Evolutionary conservation across 352 stramenopile species (phyloP).

Genomic region (Plasmopara viticola): DNA sequence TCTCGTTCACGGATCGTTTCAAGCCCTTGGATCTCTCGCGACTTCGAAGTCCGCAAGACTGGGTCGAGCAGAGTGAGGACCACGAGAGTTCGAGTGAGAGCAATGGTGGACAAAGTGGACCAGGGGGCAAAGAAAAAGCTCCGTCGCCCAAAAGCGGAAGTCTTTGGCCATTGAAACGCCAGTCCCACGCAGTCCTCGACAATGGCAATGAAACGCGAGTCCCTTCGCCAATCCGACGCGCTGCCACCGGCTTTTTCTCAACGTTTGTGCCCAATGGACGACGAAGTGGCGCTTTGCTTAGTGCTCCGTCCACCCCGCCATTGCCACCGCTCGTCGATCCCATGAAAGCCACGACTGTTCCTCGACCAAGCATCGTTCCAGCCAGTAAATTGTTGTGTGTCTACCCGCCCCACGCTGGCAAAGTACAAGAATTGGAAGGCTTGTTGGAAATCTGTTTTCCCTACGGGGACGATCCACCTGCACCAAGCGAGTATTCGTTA

Average conservation of each 20-base stretch:
- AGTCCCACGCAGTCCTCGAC: conserved; percentile 23
- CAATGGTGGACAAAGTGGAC: conserved; percentile 8
- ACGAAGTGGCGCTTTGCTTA: conserved; percentile 7
- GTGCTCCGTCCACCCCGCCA: conserved; percentile 22
- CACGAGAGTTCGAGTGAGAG: conserved; percentile 11
- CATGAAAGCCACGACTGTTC: conserved; percentile 5
- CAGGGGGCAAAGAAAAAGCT: conserved; percentile 23
- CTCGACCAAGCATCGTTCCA: conserved; percentile 3
- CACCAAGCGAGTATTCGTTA: conserved; percentile 48
- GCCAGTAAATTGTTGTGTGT: conserved; percentile 50
- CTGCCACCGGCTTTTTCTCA: conserved; percentile 30
- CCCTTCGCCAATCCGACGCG: conserved; percentile 16
- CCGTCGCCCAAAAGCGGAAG: conserved; percentile 12
- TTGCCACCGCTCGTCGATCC: conserved; percentile 7
- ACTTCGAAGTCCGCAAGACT: conserved; percentile 34
- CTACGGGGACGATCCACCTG: conserved; percentile 39
- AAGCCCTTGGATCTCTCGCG: conserved; percentile 41
- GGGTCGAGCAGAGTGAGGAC: conserved; percentile 18
- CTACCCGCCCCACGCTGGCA: conserved; percentile 33
- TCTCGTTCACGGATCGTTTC: conserved; percentile 29
- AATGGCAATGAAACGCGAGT: conserved; percentile 19
- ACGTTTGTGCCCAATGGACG: conserved; percentile 17
- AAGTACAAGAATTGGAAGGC: conserved; percentile 54
- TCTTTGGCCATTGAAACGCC: conserved; percentile 22
- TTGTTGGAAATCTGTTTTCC: conserved; percentile 75